A percentile compares a stretch with the other conserved stretches of the same genome.
Conservation (phyloP, 2,329 filamentous ascomycete genomes). For the Fusarium domesticum region DNA sequence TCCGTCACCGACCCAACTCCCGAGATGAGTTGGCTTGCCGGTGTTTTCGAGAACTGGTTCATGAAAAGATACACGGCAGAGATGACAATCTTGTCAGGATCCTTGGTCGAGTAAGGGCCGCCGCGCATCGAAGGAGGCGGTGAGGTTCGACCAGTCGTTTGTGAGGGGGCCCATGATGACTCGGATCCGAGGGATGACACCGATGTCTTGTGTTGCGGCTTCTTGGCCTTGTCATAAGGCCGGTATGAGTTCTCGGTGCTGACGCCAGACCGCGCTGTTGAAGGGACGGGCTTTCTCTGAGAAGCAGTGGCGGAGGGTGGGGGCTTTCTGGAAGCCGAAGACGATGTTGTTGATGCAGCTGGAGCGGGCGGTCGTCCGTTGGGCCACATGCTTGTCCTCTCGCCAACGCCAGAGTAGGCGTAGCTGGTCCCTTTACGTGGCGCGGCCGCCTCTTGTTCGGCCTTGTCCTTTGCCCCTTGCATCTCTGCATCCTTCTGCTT, state of each 20-base stretch:
- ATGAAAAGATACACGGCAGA: constrained; percentile 91
- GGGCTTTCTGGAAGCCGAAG: constrained; percentile 18
- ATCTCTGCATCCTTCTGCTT: constrained; percentile 38
- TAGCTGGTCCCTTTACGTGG: constrained; percentile 52
- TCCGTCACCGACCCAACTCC: constrained; percentile 85
- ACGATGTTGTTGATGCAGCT: constrained; percentile 25
- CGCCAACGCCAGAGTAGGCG: constrained; percentile 62
- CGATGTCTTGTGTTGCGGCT: constrained; percentile 58
- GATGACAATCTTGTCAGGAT: constrained; percentile 95
- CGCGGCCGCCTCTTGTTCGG: constrained; percentile 32
- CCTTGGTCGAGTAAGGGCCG: constrained; percentile 78
- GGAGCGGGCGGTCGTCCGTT: constrained; percentile 51
- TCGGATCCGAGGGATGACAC: constrained; percentile 70
- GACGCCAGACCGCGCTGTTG: constrained; percentile 55
- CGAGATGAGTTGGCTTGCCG: constrained; percentile 83
- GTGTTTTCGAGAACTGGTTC: constrained; percentile 83
- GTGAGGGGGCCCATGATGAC: constrained; percentile 80
- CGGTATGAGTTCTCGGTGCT: constrained; percentile 70
- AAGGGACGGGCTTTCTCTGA: constrained; percentile 39
- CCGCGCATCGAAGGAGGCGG: constrained; percentile 75
- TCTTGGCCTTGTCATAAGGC: constrained; percentile 69
- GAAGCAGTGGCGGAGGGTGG: constrained; percentile 25
- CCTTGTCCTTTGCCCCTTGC: constrained; percentile 29
- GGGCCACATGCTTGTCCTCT: constrained; percentile 69
- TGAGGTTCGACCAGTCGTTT: constrained; percentile 78